Conservation (phyloP, 2,329 filamentous ascomycete species). For the Paraphaeosphaeria minitans region DNA sequence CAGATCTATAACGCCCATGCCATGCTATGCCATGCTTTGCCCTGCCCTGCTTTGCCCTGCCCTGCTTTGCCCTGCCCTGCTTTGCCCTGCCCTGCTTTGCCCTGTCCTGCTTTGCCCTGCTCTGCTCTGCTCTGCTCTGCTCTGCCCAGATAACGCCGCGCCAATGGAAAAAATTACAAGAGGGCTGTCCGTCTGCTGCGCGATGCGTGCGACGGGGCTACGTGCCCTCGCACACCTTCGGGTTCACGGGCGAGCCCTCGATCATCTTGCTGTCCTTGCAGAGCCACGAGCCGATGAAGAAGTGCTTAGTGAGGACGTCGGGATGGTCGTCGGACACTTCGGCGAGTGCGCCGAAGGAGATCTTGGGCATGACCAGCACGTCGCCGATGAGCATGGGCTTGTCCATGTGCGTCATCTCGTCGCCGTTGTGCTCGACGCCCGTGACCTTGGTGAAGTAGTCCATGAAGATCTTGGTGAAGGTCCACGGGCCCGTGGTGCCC, state of each 20-base stretch:
- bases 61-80: no score
- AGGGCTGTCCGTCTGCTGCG: neutral
- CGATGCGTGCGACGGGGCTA: neutral
- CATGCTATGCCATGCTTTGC: constrained; percentile 7
- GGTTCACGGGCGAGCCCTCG: constrained; percentile 10
- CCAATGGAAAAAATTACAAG: constrained; percentile 1
- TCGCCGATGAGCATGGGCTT: constrained; percentile 9
- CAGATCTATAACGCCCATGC: neutral
- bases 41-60: no score
- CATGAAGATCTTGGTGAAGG: constrained; percentile 13
- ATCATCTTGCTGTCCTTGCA: constrained; percentile 11
- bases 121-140: constrained; percentile 5
- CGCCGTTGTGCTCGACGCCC: constrained; percentile 5
- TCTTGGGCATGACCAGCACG: constrained; percentile 10
- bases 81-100: no score
- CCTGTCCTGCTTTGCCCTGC: no score
- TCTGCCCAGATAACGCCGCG: neutral
- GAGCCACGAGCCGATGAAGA: constrained; percentile 11
- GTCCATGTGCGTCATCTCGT: constrained; percentile 8
- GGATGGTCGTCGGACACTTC: constrained; percentile 8
- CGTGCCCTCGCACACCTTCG: constrained; percentile 6
- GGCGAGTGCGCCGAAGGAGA: constrained; percentile 4
- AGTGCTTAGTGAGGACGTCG: constrained; percentile 1
- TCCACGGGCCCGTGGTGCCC: constrained; percentile 10
- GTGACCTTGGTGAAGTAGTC: constrained; percentile 10